A percentile compares a stretch with the other conserved stretches of the same genome.
Conservation (phyloP, 805 yeast species). For the Metschnikowia drakensbergensis region DNA sequence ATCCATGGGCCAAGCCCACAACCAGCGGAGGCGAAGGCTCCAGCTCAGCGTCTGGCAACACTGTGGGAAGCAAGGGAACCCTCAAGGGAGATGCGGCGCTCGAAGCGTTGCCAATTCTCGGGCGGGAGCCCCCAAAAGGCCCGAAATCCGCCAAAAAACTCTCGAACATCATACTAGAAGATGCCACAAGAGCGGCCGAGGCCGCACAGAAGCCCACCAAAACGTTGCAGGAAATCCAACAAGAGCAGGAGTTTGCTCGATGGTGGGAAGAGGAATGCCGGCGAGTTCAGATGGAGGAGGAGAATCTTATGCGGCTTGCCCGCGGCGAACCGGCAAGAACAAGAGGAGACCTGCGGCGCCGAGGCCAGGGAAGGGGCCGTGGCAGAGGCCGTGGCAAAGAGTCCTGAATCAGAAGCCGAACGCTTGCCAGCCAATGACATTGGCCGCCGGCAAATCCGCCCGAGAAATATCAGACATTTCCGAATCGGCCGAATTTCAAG, state of each 20-base stretch:
- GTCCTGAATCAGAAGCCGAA: no score
- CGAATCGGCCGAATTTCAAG: no score
- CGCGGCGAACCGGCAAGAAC: slow-evolving; percentile 2
- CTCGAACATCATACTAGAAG: slow-evolving; percentile 45
- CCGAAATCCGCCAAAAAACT: slow-evolving; percentile 19
- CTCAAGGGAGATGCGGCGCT: background rate
- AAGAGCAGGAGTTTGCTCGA: slow-evolving; percentile 76
- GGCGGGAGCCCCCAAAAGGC: slow-evolving; percentile 8
- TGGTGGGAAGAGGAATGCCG: slow-evolving; percentile 86
- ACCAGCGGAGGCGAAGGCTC: background rate
- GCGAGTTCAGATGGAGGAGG: slow-evolving; percentile 49
- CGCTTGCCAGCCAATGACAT: no score
- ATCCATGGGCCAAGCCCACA: slow-evolving; percentile 10
- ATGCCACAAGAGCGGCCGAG: slow-evolving; percentile 30
- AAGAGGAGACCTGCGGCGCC: slow-evolving; percentile 5
- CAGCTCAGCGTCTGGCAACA: background rate
- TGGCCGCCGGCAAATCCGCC: no score
- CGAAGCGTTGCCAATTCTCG: slow-evolving; percentile 21
- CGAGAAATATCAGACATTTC: background rate
- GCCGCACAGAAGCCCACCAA: slow-evolving; percentile 29
- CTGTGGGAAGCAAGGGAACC: background rate
- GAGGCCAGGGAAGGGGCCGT: slow-evolving; percentile 11
- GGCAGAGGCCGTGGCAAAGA: background rate
- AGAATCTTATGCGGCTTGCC: background rate
- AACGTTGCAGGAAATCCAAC: slow-evolving; percentile 66